Evolutionary conservation across 345 rosid genomes (phyloP), one percentile per base, ranked within the genome.

Genomic region (Aquilaria sinensis): DNA sequence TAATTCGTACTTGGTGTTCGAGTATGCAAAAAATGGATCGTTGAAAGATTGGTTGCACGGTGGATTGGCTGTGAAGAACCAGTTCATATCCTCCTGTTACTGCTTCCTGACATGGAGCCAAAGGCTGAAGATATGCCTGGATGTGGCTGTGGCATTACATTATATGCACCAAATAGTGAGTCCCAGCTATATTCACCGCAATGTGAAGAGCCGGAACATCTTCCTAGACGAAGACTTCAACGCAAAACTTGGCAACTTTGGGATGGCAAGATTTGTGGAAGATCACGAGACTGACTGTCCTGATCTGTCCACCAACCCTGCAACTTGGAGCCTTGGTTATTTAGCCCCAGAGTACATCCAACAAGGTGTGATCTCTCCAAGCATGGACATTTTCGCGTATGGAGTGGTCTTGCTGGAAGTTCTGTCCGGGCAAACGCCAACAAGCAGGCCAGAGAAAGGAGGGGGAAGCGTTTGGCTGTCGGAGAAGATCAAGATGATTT

Each of bases 1-100:
- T 48, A 70, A 58, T 32, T 78, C 87, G 30, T 87, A 67, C 70
- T 61, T 89, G 23, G 88, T 89, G 12, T 84, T 84, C 34, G 98
- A 92, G 78, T 87, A 84, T 37, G 98, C 92, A 0, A 83, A 78
- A 78, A 92, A 92, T 47, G 98, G 96, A 13, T 87, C 97, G 10
- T 69, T 92, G 52, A 87, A 83, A 77, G 98, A 92, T 10, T 92
- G 98, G 98, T 69, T 92, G 52, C 98, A 89, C 48, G 88, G 96
- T 14, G 96, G 96, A 50, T 75, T 92, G 61, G 98, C 96, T 3
- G 84, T 92, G 74, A 92, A 92, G 83, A 92, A 81, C 65, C 97
- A 92, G 9, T 92, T 89, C 81, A 89, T 92, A 16, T 86, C 89
- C 48, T 92, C 98, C 29, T 92, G 97, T 72, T 75, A 85, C 60